phyloP scores from a whole-genome alignment of 768 basidiomycete genomes.

The Hypholoma fasciculare region DNA sequence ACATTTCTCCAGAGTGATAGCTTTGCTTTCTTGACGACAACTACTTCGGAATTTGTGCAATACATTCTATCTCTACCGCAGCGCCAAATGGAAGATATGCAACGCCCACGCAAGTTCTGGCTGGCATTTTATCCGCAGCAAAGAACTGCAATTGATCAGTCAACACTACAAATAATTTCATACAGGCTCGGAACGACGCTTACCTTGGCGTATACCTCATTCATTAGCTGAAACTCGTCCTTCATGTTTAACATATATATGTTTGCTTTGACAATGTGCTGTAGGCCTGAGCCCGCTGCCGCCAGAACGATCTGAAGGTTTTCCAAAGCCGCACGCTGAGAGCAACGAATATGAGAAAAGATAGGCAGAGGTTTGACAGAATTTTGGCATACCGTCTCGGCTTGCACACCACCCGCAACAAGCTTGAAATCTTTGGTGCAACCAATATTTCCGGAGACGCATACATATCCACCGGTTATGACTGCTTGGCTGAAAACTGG shows the following conservation, averaged over 20 bases:
- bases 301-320: constrained; percentile 38
- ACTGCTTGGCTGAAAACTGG: constrained; percentile 9
- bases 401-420: constrained; percentile 33
- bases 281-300: constrained; percentile 37
- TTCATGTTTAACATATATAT: constrained; percentile 38
- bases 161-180: neutral
- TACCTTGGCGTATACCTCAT: constrained; percentile 30
- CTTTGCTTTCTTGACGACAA: neutral
- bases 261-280: constrained; percentile 40
- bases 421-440: constrained; percentile 30
- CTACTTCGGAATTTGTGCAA: constrained; percentile 35
- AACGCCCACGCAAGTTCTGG: constrained; percentile 60
- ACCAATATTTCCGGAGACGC: constrained; percentile 38
- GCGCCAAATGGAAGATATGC: constrained; percentile 50
- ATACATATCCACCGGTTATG: constrained; percentile 24
- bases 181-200: neutral
- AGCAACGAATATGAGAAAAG: neutral
- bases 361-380: neutral
- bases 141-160: constrained; percentile 40
- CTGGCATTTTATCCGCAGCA: constrained; percentile 42
- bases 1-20: no score
- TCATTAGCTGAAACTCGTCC: constrained; percentile 35
- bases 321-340: constrained; percentile 34
- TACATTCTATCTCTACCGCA: constrained; percentile 61
- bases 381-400: constrained; percentile 27